Conservation (phyloP, 306 rosid species). For the Trichosanthes truncata region DNA sequence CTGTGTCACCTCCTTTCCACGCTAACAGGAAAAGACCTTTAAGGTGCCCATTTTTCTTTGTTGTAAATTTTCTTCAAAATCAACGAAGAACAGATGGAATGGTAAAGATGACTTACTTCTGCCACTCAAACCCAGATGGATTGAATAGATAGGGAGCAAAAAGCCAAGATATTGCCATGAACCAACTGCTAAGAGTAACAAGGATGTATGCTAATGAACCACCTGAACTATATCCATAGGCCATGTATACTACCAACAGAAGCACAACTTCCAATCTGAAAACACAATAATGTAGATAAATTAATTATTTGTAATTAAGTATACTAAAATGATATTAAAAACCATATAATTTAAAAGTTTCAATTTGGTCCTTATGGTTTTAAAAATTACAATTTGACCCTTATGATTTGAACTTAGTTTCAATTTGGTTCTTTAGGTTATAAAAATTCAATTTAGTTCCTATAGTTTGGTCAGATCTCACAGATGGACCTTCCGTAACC, state of each 20-base stretch:
- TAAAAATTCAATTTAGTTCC: too few species aligned
- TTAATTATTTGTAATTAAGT: neutral
- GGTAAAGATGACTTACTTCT: slow-evolving; percentile 51
- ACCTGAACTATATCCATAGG: slow-evolving; percentile 68
- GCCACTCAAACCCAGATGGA: slow-evolving; percentile 99
- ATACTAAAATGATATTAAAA: neutral
- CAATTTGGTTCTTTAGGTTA: too few species aligned
- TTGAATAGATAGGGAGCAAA: slow-evolving; percentile 94
- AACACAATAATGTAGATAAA: slow-evolving; percentile 12
- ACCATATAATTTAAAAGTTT: neutral
- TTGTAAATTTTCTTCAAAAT: neutral
- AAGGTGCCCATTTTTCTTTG: neutral
- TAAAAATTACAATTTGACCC: neutral
- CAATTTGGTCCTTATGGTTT: neutral
- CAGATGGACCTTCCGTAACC: too few species aligned
- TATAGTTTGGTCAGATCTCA: too few species aligned
- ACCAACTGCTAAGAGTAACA: slow-evolving; percentile 87
- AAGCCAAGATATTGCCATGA: slow-evolving; percentile 97
- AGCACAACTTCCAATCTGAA: slow-evolving; percentile 88
- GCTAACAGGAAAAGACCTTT: neutral
- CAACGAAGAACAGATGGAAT: neutral
- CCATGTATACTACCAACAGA: slow-evolving; percentile 64
- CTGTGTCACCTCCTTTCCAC: neutral
- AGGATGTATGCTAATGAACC: slow-evolving; percentile 67
- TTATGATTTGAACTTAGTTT: too few species aligned